phyloP scores from a whole-genome alignment of 1,284 basidiomycete species.

The Puccinia hordei region DNA sequence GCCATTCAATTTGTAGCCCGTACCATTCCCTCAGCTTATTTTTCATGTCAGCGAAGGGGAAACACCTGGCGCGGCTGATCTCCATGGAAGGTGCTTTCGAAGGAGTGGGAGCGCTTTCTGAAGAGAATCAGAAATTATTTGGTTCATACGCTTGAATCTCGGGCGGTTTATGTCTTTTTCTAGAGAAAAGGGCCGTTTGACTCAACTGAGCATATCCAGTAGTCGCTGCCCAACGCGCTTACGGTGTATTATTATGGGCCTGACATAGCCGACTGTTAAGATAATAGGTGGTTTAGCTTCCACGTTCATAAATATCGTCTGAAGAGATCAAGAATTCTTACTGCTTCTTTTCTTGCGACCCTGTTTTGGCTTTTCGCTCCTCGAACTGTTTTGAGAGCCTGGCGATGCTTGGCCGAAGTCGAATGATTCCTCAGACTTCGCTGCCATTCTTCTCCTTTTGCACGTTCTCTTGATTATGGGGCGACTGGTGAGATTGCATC shows the following conservation, averaged over 20 bases:
- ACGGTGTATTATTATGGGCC: constrained; percentile 41
- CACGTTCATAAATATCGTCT: too few relatives aligned
- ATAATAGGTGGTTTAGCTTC: background rate
- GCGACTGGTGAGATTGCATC: background rate
- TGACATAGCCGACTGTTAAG: constrained; percentile 32
- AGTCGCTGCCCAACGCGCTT: constrained; percentile 39
- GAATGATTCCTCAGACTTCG: background rate
- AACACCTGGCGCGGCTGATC: constrained; percentile 27
- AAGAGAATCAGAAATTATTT: background rate
- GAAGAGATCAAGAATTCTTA: background rate
- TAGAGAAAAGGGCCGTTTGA: background rate
- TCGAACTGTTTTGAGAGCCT: background rate
- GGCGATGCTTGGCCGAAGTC: background rate
- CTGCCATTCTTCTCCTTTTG: background rate
- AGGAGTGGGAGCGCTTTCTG: constrained; percentile 28
- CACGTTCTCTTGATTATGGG: background rate
- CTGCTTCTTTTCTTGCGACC: constrained; percentile 40
- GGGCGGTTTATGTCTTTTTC: background rate
- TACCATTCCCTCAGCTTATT: constrained; percentile 45
- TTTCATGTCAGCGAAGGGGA: constrained; percentile 46
- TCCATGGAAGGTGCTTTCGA: constrained; percentile 41
- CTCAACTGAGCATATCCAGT: constrained; percentile 46
- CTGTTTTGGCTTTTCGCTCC: constrained; percentile 31
- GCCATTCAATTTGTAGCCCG: constrained; percentile 45
- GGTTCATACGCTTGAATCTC: background rate